Evolutionary conservation across 768 basidiomycete genomes (phyloP).

Genomic region (Lactarius hatsudake): DNA sequence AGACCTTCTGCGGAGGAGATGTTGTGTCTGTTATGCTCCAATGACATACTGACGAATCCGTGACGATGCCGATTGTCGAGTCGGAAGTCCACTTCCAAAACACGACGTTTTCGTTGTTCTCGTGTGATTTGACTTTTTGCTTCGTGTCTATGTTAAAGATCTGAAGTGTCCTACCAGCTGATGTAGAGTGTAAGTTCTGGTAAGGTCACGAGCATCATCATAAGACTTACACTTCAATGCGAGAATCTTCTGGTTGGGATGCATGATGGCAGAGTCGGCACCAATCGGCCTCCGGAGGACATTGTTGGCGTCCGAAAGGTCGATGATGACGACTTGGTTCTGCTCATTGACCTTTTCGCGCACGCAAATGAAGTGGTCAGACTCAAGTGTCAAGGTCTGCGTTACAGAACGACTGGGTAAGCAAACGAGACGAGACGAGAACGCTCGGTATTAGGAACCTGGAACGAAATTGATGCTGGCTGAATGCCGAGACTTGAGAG

Average conservation of each 20-base stretch:
- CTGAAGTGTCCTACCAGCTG: slow-evolving; percentile 92
- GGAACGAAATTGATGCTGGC: slow-evolving; percentile 95
- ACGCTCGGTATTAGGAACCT: slow-evolving; percentile 51
- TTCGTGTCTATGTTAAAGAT: slow-evolving; percentile 98
- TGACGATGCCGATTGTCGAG: slow-evolving; percentile 90
- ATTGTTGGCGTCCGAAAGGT: slow-evolving; percentile 97
- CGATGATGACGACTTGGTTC: slow-evolving; percentile 98
- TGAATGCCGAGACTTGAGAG: slow-evolving; percentile 95
- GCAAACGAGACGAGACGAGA: slow-evolving; percentile 4
- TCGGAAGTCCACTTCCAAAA: slow-evolving; percentile 99
- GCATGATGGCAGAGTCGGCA: slow-evolving; percentile 99
- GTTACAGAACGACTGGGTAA: slow-evolving; percentile 6
- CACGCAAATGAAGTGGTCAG: slow-evolving; percentile 97
- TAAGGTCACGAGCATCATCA: not conserved
- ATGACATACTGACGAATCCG: slow-evolving; percentile 89
- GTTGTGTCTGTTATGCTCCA: slow-evolving; percentile 79
- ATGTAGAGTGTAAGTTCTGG: slow-evolving; percentile 10
- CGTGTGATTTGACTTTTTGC: slow-evolving; percentile 95
- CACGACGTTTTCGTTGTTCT: slow-evolving; percentile 89
- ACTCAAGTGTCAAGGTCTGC: slow-evolving; percentile 91
- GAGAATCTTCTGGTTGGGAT: slow-evolving; percentile 93
- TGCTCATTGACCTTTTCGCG: slow-evolving; percentile 93
- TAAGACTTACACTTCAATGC: slow-evolving; percentile 76
- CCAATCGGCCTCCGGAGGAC: slow-evolving; percentile 93
- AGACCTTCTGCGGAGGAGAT: slow-evolving; percentile 85